Conservation (phyloP, 2,329 filamentous ascomycete genomes). For the Blastomyces parvus region DNA sequence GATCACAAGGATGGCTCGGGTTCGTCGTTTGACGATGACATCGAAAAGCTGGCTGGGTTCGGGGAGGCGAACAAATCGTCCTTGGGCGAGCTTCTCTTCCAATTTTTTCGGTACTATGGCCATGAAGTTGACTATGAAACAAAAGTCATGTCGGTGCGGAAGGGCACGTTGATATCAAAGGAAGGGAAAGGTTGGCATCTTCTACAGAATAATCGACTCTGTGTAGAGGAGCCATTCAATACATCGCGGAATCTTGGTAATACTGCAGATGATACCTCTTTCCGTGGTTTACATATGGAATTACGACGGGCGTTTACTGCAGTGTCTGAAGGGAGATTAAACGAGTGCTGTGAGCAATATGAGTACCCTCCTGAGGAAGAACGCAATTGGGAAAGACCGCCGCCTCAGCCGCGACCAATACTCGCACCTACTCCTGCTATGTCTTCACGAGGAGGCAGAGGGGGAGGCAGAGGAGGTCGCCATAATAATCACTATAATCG, state of each 20-base stretch:
- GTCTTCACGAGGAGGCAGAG: constrained; percentile 41
- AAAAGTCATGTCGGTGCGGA: constrained; percentile 71
- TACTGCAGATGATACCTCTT: constrained; percentile 90
- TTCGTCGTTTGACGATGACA: constrained; percentile 72
- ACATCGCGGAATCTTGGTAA: constrained; percentile 82
- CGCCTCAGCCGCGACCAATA: constrained; percentile 47
- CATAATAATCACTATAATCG: constrained; percentile 42
- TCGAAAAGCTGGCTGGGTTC: constrained; percentile 63
- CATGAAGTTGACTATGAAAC: constrained; percentile 88
- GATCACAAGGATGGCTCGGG: constrained; percentile 56
- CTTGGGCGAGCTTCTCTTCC: constrained; percentile 76
- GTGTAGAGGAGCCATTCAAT: constrained; percentile 96
- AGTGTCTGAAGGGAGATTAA: constrained; percentile 66
- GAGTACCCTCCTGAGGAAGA: constrained; percentile 77
- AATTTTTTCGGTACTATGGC: constrained; percentile 91
- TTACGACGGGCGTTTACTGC: constrained; percentile 79
- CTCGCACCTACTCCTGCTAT: constrained; percentile 36
- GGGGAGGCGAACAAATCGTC: constrained; percentile 73
- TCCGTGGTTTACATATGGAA: constrained; percentile 82
- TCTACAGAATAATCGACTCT: constrained; percentile 70
- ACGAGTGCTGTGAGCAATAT: constrained; percentile 78
- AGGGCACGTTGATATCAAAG: constrained; percentile 69
- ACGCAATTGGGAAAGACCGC: constrained; percentile 46
- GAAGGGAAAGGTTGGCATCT: constrained; percentile 82
- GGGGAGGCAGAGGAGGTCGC: constrained; percentile 41